phyloP scores from a whole-genome alignment of 495 filamentous ascomycete genomes.

The Evansstolkia leycettana region DNA sequence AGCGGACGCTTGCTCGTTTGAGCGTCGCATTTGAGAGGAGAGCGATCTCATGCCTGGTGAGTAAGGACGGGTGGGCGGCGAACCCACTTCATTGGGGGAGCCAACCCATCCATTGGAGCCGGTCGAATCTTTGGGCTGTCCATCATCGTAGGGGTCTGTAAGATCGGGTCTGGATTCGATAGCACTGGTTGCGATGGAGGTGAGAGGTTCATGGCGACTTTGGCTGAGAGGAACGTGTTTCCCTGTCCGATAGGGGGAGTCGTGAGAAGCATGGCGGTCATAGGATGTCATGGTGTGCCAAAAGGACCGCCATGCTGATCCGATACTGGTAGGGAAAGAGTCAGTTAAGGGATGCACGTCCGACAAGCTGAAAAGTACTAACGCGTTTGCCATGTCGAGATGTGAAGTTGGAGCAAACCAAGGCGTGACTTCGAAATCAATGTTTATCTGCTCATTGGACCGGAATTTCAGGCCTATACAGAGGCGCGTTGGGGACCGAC shows the following conservation, averaged over 20 bases:
- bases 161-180: conserved; percentile 68
- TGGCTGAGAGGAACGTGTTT: conserved; percentile 67
- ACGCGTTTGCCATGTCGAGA: background rate
- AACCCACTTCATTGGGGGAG: conserved; percentile 44
- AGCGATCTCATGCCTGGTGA: conserved; percentile 80
- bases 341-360: background rate
- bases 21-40: conserved; percentile 42
- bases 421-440: background rate
- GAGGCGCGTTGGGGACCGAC: no score
- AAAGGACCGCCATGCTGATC: conserved; percentile 60
- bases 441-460: background rate
- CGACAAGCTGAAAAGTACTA: background rate
- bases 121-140: conserved; percentile 42
- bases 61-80: conserved; percentile 57
- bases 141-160: conserved; percentile 61
- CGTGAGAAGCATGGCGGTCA: conserved; percentile 67
- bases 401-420: background rate
- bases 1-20: conserved; percentile 47
- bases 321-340: conserved; percentile 32
- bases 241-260: conserved; percentile 77
- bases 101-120: conserved; percentile 44
- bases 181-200: conserved; percentile 65
- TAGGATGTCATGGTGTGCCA: conserved; percentile 92
- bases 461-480: no score
- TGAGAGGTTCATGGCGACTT: conserved; percentile 58